These are phyloP conservation scores for Microglena sp. DNA, from an alignment of 139 green algal genomes.

Conservation along the genomic window DNA sequence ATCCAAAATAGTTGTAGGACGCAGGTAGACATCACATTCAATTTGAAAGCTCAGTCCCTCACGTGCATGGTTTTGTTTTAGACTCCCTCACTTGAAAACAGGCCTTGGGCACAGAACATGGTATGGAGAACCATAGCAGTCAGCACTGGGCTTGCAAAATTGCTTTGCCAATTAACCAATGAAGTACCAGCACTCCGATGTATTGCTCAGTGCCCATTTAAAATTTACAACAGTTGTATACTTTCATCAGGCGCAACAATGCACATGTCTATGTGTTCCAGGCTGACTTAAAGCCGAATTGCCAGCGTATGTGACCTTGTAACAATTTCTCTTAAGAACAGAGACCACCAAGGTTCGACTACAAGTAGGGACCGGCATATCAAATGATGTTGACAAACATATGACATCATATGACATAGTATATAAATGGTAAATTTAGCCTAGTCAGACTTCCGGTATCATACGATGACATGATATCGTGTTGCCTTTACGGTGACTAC, in stretches of 20 bases:
- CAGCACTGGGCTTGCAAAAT: background rate
- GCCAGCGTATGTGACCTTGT: background rate
- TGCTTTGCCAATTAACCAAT: background rate
- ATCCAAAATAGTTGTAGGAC: no score
- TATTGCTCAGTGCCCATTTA: background rate
- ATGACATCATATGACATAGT: no score
- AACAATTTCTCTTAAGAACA: no score
- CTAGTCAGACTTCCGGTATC: no score
- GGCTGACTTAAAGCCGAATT: no score
- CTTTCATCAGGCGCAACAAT: background rate
- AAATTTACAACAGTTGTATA: no score
- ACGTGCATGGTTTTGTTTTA: background rate
- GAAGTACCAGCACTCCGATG: background rate
- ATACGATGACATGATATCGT: no score
- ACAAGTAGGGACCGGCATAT: no score
- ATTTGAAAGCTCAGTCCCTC: background rate
- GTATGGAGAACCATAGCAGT: background rate
- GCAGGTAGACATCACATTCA: background rate
- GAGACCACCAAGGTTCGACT: no score
- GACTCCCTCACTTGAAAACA: background rate
- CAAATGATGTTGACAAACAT: no score
- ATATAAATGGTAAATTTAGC: no score
- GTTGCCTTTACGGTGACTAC: no score
- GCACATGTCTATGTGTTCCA: background rate
- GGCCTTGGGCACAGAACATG: background rate